A percentile compares a stretch with the other conserved stretches of the same genome.
phyloP scores from a whole-genome alignment of 2,329 filamentous ascomycete species.

The Colletotrichum trifolii region DNA sequence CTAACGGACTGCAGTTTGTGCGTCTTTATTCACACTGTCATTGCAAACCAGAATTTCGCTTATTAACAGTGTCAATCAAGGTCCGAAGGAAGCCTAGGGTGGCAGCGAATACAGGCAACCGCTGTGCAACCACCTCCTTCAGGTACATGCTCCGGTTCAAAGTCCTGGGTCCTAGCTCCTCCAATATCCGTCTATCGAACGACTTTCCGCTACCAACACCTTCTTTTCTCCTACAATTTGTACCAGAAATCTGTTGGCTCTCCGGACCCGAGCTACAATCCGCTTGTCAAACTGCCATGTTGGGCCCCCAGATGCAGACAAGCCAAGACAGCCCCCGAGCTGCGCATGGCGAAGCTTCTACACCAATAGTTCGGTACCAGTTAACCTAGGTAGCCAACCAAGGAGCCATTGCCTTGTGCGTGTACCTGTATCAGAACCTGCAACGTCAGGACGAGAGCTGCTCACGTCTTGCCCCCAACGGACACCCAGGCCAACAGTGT shows the following conservation, averaged over 20 bases:
- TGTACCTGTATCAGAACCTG: slow-evolving; percentile 21
- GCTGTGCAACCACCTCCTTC: slow-evolving; percentile 12
- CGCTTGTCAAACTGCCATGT: slow-evolving; percentile 16
- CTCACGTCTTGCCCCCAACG: too few relatives aligned
- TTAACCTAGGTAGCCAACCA: too few relatives aligned
- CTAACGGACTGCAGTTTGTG: too few relatives aligned
- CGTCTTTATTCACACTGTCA: too few relatives aligned
- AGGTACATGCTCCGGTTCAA: neutral
- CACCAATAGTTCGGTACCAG: neutral
- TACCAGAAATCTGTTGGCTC: neutral
- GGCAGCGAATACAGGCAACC: slow-evolving; percentile 24
- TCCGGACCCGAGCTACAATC: slow-evolving; percentile 17
- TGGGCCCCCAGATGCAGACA: slow-evolving; percentile 5
- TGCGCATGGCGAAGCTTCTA: neutral
- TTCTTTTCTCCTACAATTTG: neutral
- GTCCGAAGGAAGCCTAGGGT: neutral
- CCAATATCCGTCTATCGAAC: slow-evolving; percentile 28
- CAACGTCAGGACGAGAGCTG: slow-evolving; percentile 3
- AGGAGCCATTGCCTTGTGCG: neutral
- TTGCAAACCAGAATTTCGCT: too few relatives aligned
- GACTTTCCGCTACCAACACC: neutral
- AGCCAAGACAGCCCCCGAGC: slow-evolving; percentile 5
- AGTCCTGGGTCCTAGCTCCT: slow-evolving; percentile 18
- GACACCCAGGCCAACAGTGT: too few relatives aligned
- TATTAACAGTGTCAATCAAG: slow-evolving; percentile 5